Evolutionary conservation across 371 early-diverging fungal species (phyloP), one percentile per base, ranked within the genome.

Genomic region (Zychaea mexicana): DNA sequence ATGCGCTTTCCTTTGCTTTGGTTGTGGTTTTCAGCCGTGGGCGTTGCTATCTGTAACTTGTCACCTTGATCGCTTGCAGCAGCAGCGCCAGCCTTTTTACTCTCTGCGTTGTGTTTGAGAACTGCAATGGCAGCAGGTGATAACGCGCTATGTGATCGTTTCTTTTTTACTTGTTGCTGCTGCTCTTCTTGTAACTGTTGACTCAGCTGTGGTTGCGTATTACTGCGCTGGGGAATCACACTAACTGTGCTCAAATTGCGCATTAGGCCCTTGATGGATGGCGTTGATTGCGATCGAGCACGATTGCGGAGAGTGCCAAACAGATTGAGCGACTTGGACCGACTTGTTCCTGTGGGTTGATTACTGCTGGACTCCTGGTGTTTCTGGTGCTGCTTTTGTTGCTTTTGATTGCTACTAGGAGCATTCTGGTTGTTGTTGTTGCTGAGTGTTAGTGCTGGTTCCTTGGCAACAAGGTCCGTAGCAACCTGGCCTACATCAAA

Each of bases 221-320:
- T 46, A 30, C 39, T 45, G 17, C 59, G 46, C 2, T 52, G 47
- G 26, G 31, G 22, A 28, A 57, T n/a, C 5, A 33, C 42, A 21
- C 7, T 24, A 2, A n/a, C 30, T 3, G 65, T 65, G 27, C 63
- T 63, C 10, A 68, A 30, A 17, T 45, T 63, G 0, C 68, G 68
- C 45, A 68, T 54, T 21, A 68, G 32, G 0, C 68, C 68, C 10
- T 59, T 57, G 30, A 68, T 59, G 6, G 57, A 45, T 2, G 59
- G 28, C 2, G 60, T 24, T 10, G 65, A 65, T 32, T 65, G 65
- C n/a, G 68, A 68, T 30, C 68, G 59, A 24, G 64, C 32, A 1
- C 68, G 68, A 52, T 33, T 67, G 10, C 64, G 62, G 12, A 68
- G 42, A 63, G 62, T 67, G 5, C 67, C 67, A 24, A 67, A 67